These are phyloP conservation scores for Breynia disticha DNA, from an alignment of 441 rosid species.

Conservation along the genomic window DNA sequence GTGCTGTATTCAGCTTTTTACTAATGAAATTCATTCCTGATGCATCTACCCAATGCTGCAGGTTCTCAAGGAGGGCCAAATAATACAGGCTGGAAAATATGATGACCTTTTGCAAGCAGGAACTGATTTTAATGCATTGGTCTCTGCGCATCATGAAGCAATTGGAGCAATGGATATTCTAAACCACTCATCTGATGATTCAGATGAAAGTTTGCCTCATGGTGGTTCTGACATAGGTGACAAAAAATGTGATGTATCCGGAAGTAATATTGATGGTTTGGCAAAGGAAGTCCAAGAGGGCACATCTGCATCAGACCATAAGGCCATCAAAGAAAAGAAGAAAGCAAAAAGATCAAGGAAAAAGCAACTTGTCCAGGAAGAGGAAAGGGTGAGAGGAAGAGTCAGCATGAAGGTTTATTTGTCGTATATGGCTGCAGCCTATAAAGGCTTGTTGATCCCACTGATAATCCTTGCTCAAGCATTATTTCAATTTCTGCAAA, in stretches of 20 bases:
- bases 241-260: constrained; percentile 48
- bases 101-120: constrained; percentile 97
- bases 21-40: not conserved
- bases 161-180: constrained; percentile 97
- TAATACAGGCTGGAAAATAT: constrained; percentile 94
- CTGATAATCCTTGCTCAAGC: constrained; percentile 84
- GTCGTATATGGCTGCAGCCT: constrained; percentile 98
- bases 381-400: constrained; percentile 95
- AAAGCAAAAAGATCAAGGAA: constrained; percentile 81
- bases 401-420: constrained; percentile 95
- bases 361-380: constrained; percentile 97
- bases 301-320: constrained; percentile 67
- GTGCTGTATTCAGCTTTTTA: not conserved
- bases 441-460: constrained; percentile 84
- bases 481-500: constrained; percentile 94
- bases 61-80: constrained; percentile 93
- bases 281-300: constrained; percentile 86
- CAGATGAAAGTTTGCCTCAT: constrained; percentile 50
- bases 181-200: constrained; percentile 75
- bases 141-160: constrained; percentile 97
- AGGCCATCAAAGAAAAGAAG: constrained; percentile 86
- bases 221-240: constrained; percentile 29
- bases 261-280: constrained; percentile 52
- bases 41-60: constrained; percentile 23
- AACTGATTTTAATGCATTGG: constrained; percentile 86